phyloP scores from a whole-genome alignment of 192 early-diverging fungal species.

The Coemansia umbellata region DNA sequence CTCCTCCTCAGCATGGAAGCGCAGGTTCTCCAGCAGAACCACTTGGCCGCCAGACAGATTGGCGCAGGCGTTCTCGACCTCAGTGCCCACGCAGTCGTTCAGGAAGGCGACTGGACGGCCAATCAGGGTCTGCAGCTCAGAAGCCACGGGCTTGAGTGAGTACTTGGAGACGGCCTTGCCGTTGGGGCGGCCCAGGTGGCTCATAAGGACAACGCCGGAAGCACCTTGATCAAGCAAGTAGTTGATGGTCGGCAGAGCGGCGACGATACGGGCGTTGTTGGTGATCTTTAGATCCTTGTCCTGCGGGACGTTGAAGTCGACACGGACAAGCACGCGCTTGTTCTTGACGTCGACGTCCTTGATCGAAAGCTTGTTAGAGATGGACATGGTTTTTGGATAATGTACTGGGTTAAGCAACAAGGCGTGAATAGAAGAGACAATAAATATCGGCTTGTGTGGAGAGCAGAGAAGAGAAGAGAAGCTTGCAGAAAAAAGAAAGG shows the following conservation, averaged over 20 bases:
- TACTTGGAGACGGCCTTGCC: slow-evolving; percentile 84
- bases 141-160: slow-evolving; percentile 88
- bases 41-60: slow-evolving; percentile 68
- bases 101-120: slow-evolving; percentile 85
- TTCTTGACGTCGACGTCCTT: slow-evolving; percentile 74
- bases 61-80: slow-evolving; percentile 76
- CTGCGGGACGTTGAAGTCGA: slow-evolving; percentile 99
- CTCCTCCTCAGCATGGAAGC: slow-evolving; percentile 99
- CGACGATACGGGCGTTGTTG: slow-evolving; percentile 95
- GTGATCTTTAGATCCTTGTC: slow-evolving; percentile 82
- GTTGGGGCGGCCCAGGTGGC: slow-evolving; percentile 96
- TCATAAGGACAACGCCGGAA: slow-evolving; percentile 88
- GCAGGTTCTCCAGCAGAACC: slow-evolving; percentile 94
- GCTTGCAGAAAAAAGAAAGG: too few species aligned
- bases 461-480: too few species aligned
- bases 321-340: slow-evolving; percentile 92
- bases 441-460: too few species aligned
- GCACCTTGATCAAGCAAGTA: slow-evolving; percentile 86
- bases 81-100: slow-evolving; percentile 86
- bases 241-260: slow-evolving; percentile 92
- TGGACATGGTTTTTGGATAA: slow-evolving; percentile 24
- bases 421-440: too few species aligned
- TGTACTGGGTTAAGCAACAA: too few species aligned
- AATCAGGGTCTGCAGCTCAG: slow-evolving; percentile 75
- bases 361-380: slow-evolving; percentile 82